These are phyloP conservation scores for Chrysoporthe austroafricana DNA, from an alignment of 2,329 filamentous ascomycete genomes.

Conservation along the genomic window DNA sequence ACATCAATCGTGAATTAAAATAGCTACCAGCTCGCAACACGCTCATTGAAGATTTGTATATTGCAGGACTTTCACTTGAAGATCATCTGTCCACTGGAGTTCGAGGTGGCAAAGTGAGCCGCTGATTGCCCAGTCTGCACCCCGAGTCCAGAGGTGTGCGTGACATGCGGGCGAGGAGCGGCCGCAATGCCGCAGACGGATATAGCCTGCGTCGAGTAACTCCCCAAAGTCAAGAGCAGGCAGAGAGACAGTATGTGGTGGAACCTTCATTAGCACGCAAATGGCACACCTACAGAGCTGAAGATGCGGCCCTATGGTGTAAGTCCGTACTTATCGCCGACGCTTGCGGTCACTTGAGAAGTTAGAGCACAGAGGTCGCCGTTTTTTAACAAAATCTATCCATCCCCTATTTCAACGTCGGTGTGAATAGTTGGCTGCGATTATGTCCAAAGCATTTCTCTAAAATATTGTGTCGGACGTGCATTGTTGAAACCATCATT, in stretches of 20 bases:
- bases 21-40: no score
- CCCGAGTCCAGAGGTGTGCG: no score
- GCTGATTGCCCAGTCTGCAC: no score
- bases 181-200: neutral
- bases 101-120: neutral
- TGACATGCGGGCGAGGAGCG: neutral
- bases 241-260: neutral
- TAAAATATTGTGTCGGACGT: neutral
- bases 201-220: neutral
- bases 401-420: neutral
- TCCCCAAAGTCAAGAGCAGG: neutral
- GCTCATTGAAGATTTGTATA: no score
- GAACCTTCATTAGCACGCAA: neutral
- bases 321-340: conserved; percentile 1
- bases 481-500: neutral
- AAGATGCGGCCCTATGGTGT: neutral
- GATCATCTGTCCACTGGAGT: no score
- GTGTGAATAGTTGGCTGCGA: neutral
- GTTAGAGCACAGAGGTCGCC: no score
- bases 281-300: neutral
- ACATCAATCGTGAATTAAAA: no score
- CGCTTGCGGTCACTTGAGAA: neutral
- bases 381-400: no score
- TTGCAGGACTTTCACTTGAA: no score
- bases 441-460: neutral